Percentiles rank a stretch among this genome's conserved stretches.
Conservation (phyloP, 768 basidiomycete genomes). For the Saitozyma podzolica region DNA sequence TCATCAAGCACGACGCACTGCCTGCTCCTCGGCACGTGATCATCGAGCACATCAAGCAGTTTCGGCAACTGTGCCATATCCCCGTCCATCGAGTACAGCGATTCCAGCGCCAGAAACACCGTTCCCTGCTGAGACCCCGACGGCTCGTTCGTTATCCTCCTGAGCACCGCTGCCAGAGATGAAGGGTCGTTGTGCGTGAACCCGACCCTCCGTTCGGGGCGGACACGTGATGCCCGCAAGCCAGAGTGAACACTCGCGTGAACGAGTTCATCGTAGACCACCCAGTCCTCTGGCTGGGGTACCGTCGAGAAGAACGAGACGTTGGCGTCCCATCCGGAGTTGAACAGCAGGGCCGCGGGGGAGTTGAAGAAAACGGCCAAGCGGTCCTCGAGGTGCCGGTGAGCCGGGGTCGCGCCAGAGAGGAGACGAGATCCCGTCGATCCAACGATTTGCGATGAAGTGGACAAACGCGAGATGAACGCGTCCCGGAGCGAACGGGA, state of each 20-base stretch:
- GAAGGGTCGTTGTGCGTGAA: slow-evolving; percentile 74
- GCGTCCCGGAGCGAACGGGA: slow-evolving; percentile 61
- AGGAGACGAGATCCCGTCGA: slow-evolving; percentile 85
- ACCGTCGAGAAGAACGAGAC: slow-evolving; percentile 78
- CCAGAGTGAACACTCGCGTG: slow-evolving; percentile 93
- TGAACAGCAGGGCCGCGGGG: slow-evolving; percentile 75
- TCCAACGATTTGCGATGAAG: slow-evolving; percentile 68
- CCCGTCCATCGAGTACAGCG: slow-evolving; percentile 94
- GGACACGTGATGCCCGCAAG: slow-evolving; percentile 63
- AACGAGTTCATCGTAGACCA: slow-evolving; percentile 82
- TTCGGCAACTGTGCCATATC: slow-evolving; percentile 74
- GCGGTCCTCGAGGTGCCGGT: slow-evolving; percentile 70
- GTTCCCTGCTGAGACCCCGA: slow-evolving; percentile 8
- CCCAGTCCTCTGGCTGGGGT: slow-evolving; percentile 72
- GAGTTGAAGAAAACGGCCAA: slow-evolving; percentile 65
- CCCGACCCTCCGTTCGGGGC: slow-evolving; percentile 52
- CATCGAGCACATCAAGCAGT: slow-evolving; percentile 63
- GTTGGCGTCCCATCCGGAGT: slow-evolving; percentile 92
- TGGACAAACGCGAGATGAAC: slow-evolving; percentile 62
- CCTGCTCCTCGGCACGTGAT: slow-evolving; percentile 63
- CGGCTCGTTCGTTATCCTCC: slow-evolving; percentile 47
- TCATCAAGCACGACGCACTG: slow-evolving; percentile 79
- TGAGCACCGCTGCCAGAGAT: slow-evolving; percentile 58
- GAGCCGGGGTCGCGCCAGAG: slow-evolving; percentile 67
- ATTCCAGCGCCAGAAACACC: slow-evolving; percentile 82